Conservation (phyloP, 768 basidiomycete species). For the Calocera viscosa region DNA sequence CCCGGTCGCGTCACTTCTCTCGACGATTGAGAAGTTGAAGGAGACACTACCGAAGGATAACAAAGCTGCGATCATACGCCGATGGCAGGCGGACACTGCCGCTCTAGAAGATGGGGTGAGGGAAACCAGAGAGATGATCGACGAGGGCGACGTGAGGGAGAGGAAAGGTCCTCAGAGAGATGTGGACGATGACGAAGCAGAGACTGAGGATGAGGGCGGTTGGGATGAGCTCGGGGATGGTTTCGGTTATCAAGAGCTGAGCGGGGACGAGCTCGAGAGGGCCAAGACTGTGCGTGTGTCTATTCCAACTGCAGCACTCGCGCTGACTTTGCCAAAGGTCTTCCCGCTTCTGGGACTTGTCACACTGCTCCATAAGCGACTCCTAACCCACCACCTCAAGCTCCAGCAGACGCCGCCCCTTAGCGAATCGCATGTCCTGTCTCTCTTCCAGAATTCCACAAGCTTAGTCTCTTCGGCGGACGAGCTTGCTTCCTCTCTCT, state of each 20-base stretch:
- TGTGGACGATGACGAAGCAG: background rate
- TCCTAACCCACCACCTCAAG: constrained; percentile 40
- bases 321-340: constrained; percentile 31
- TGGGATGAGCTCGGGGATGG: constrained; percentile 53
- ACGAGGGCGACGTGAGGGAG: constrained; percentile 29
- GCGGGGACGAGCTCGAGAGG: constrained; percentile 40
- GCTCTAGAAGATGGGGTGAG: constrained; percentile 35
- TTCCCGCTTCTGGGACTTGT: constrained; percentile 47
- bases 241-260: constrained; percentile 34
- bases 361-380: constrained; percentile 49
- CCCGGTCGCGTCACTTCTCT: constrained; percentile 9
- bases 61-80: constrained; percentile 11
- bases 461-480: constrained; percentile 46
- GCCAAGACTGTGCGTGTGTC: constrained; percentile 12
- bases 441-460: constrained; percentile 39
- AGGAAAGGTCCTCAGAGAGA: background rate
- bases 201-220: constrained; percentile 34
- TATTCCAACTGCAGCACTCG: background rate
- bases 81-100: constrained; percentile 11
- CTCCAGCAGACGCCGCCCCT: constrained; percentile 17
- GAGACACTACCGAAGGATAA: constrained; percentile 11
- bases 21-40: constrained; percentile 13
- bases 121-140: constrained; percentile 47
- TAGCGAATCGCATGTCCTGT: constrained; percentile 34
- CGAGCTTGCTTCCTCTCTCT: constrained; percentile 54